These are phyloP conservation scores for Papilionanthe hybrid DNA, from an alignment of 116 monocot genomes.

Conservation along the genomic window DNA sequence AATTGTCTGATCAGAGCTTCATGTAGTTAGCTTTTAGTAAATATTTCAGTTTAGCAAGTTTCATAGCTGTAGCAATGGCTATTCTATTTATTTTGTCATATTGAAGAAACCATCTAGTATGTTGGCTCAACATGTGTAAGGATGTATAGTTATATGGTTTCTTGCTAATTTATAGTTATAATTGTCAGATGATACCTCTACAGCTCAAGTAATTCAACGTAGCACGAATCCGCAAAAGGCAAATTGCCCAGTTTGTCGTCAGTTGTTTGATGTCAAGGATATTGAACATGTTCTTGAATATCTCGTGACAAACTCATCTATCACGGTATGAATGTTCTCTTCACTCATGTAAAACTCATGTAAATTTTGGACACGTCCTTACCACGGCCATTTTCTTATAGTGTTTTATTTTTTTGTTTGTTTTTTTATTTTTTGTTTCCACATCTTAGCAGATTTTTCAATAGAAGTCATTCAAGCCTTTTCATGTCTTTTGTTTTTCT, in stretches of 20 bases:
- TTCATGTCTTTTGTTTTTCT: not conserved
- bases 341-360: not conserved
- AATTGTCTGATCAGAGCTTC: too few relatives aligned
- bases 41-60: not conserved
- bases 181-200: conserved; percentile 15
- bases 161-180: conserved; percentile 6
- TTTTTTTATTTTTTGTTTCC: not conserved
- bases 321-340: conserved; percentile 34
- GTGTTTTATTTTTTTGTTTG: not conserved
- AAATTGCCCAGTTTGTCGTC: conserved; percentile 81
- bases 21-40: too few relatives aligned
- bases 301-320: conserved; percentile 24
- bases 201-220: conserved; percentile 35
- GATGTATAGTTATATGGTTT: not conserved
- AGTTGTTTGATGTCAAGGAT: conserved; percentile 64
- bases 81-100: not conserved
- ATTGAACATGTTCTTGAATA: conserved; percentile 69
- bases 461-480: not conserved
- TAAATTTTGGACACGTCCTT: not conserved
- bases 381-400: not conserved
- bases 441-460: not conserved
- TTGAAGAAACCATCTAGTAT: not conserved
- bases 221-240: conserved; percentile 26
- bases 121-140: not conserved
- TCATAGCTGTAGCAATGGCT: not conserved